These are phyloP conservation scores for Blastobotrys proliferans DNA, from an alignment of 1,139 yeast genomes.

Conservation along the genomic window DNA sequence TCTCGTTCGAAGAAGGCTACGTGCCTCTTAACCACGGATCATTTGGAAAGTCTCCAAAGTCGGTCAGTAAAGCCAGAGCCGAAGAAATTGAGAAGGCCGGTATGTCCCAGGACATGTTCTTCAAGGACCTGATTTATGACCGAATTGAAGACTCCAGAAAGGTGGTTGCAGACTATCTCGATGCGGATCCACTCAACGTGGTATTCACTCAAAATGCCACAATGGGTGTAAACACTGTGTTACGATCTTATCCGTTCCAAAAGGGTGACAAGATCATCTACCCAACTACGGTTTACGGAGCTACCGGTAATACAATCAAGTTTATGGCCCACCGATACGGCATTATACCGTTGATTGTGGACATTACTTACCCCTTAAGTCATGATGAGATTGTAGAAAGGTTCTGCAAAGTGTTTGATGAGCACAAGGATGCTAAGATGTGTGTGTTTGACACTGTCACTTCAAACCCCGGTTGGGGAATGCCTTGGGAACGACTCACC, in stretches of 20 bases:
- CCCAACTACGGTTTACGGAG: constrained; percentile 53
- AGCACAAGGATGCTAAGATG: constrained; percentile 31
- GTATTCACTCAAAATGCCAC: constrained; percentile 60
- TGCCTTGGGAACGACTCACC: constrained; percentile 54
- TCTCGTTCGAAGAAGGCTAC: constrained; percentile 31
- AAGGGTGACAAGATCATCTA: constrained; percentile 54
- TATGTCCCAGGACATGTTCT: constrained; percentile 43
- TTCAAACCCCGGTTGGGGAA: constrained; percentile 59
- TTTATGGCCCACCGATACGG: constrained; percentile 45
- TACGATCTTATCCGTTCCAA: constrained; percentile 50
- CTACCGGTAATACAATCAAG: constrained; percentile 52
- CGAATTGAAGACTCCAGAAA: constrained; percentile 36
- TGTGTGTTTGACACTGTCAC: constrained; percentile 59
- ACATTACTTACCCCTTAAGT: constrained; percentile 47
- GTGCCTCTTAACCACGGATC: constrained; percentile 28
- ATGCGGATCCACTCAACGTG: constrained; percentile 42
- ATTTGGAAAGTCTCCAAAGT: constrained; percentile 25
- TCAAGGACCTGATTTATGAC: constrained; percentile 28
- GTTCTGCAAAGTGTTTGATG: constrained; percentile 33
- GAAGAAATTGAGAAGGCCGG: constrained; percentile 29
- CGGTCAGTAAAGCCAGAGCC: constrained; percentile 19
- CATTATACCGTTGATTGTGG: constrained; percentile 44
- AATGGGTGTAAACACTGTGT: constrained; percentile 54
- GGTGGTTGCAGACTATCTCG: constrained; percentile 39
- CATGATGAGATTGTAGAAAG: constrained; percentile 45